Evolutionary conservation across 2,329 filamentous ascomycete genomes (phyloP).

Genomic region (Colletotrichum sp.): DNA sequence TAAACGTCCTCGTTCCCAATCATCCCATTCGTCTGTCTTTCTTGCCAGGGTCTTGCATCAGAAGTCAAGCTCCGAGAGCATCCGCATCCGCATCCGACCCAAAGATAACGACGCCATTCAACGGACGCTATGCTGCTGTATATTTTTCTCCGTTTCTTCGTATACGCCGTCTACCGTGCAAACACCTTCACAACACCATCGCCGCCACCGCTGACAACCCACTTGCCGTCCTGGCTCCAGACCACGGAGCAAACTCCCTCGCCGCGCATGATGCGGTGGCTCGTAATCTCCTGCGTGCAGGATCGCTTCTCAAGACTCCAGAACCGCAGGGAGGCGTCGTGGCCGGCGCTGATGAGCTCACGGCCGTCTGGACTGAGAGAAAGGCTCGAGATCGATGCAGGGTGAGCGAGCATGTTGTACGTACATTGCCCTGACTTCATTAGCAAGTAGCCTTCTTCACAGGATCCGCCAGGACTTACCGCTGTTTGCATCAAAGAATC

Average conservation of each 20-base stretch:
- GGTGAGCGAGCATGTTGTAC: constrained; percentile 97
- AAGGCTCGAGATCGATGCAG: constrained; percentile 88
- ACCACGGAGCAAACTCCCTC: constrained; percentile 94
- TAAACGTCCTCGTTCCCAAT: background rate
- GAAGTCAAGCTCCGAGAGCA: background rate
- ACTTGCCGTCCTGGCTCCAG: constrained; percentile 94
- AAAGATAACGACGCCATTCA: constrained; percentile 7
- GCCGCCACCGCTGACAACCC: constrained; percentile 92
- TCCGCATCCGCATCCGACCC: background rate
- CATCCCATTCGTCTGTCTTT: background rate
- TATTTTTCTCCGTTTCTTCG: background rate
- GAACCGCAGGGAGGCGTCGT: constrained; percentile 94
- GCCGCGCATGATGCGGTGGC: constrained; percentile 91
- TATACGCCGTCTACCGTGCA: constrained; percentile 49
- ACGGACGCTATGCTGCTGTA: constrained; percentile 14
- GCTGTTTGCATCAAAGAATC: constrained; percentile 98
- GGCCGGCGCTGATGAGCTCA: constrained; percentile 93
- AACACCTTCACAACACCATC: constrained; percentile 97
- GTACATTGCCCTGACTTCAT: constrained; percentile 84
- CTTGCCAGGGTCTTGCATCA: background rate
- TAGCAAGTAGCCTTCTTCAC: background rate
- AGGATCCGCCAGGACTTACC: constrained; percentile 65
- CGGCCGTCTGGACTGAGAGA: constrained; percentile 91
- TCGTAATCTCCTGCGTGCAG: constrained; percentile 94
- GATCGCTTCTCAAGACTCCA: constrained; percentile 96